Evolutionary conservation across 2,329 filamentous ascomycete genomes (phyloP), one percentile per base, ranked within the genome.

Genomic region (Daldinia eschscholtzii): DNA sequence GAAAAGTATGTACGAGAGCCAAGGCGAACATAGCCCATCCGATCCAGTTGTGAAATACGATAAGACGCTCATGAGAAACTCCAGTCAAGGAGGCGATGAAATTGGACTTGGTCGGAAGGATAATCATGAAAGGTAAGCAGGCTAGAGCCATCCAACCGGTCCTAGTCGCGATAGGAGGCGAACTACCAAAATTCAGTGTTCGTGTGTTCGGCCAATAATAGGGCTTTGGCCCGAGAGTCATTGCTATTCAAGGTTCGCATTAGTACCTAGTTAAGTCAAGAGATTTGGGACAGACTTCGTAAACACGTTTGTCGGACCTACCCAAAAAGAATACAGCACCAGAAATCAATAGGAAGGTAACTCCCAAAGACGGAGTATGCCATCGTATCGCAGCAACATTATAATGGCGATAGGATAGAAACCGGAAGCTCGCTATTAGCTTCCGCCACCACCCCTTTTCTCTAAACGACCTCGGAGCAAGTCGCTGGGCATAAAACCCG

Each of bases 1-100:
- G 87, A 57, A 89, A 89, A 0, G 87, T 89, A 72, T 90, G 87
- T 5, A 89, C 71, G 3, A 89, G 77, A 0, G 86, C 85, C 0
- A 88, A 79, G 18, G 85, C 79, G 64, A 88, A 87, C 80, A 88
- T 87, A 35, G 84, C 85, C 76, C 85, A 87, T 50, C 82, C 81
- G 3, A 83, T 80, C 84, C 85, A 87, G 56, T 82, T 81, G 72
- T 88, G 86, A 73, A 85, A 87, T n/a, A 86, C 76, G 63, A 88
- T 85, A 1, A 89, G 81, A 62, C 84, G 85, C 72, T 89, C 88
- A 64, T 88, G 86, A 0, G 86, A 83, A 10, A 88, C 79, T 0
- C 87, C 87, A 0, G 87, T 89, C 7, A 88, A 61, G 0, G 79
- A 77, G 0, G 87, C 84, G 59, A 89, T 84, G 70, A 85, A 79